These are phyloP conservation scores for Helenozyma rhizophorensis DNA, from an alignment of 805 yeast species.

Conservation along the genomic window DNA sequence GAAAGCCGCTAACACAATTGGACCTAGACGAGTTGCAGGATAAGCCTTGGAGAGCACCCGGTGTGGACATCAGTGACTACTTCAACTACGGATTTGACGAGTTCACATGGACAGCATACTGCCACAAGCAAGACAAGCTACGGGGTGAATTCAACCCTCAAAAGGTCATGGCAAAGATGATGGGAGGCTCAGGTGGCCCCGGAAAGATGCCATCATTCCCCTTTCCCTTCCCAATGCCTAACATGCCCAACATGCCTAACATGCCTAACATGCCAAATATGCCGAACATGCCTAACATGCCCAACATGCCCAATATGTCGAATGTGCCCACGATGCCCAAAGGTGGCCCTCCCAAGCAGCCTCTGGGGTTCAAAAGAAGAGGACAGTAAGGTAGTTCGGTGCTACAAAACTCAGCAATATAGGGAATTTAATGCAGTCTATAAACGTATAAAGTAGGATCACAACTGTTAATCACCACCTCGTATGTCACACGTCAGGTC, in stretches of 20 bases:
- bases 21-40: constrained; percentile 79
- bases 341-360: too few relatives aligned
- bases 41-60: constrained; percentile 98
- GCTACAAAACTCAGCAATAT: too few relatives aligned
- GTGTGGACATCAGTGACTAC: constrained; percentile 90
- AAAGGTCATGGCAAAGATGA: constrained; percentile 64
- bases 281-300: constrained; percentile 23
- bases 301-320: constrained; percentile 20
- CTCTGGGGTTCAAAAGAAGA: too few relatives aligned
- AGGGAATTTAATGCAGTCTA: too few relatives aligned
- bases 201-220: constrained; percentile 18
- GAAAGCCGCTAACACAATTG: constrained; percentile 76
- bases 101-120: constrained; percentile 90
- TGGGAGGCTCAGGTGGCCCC: constrained; percentile 29
- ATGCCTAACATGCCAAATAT: constrained; percentile 19
- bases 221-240: constrained; percentile 11
- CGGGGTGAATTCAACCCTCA: constrained; percentile 80
- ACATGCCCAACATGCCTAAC: constrained; percentile 22
- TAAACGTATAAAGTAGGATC: too few relatives aligned
- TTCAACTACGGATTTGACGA: constrained; percentile 97
- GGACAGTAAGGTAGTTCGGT: too few relatives aligned
- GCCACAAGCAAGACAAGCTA: constrained; percentile 78
- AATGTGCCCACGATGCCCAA: constrained; percentile 24
- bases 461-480: too few relatives aligned
- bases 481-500: too few relatives aligned